A percentile compares a stretch with the other conserved stretches of the same genome.
Conservation (phyloP, 768 basidiomycete genomes). For the Lactarius hatsudake region DNA sequence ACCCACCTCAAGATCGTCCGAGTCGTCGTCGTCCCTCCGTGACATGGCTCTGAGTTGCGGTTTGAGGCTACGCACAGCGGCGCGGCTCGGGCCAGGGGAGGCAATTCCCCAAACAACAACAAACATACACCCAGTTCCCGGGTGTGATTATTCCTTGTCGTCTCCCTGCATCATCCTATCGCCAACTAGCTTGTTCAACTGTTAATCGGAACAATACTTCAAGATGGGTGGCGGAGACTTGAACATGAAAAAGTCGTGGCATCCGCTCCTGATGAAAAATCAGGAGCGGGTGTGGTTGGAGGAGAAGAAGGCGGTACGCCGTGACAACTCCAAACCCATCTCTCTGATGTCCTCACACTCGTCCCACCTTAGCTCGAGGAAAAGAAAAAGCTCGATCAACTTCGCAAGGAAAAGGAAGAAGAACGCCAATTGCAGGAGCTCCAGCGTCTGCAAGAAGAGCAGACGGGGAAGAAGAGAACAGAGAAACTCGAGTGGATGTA, state of each 20-base stretch:
- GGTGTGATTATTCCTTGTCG: too few species aligned
- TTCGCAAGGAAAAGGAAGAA: slow-evolving; percentile 97
- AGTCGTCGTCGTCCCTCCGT: slow-evolving; percentile 28
- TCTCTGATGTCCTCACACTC: not conserved
- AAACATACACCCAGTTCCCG: slow-evolving; percentile 1
- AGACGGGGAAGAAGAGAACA: slow-evolving; percentile 90
- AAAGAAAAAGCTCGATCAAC: slow-evolving; percentile 96
- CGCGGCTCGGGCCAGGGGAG: not conserved
- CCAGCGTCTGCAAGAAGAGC: slow-evolving; percentile 90
- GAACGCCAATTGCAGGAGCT: slow-evolving; percentile 96
- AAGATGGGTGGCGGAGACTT: slow-evolving; percentile 99
- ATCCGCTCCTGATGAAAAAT: slow-evolving; percentile 95
- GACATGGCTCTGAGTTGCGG: slow-evolving; percentile 29
- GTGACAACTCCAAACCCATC: not conserved
- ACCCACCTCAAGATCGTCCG: slow-evolving; percentile 33
- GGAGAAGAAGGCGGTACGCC: slow-evolving; percentile 90
- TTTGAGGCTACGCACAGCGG: not conserved
- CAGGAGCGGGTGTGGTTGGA: slow-evolving; percentile 99
- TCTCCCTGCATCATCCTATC: slow-evolving; percentile 15
- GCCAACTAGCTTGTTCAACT: not conserved
- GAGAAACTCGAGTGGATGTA: slow-evolving; percentile 99
- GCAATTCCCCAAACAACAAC: slow-evolving; percentile 3
- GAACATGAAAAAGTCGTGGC: slow-evolving; percentile 99
- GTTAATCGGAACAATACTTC: slow-evolving; percentile 31
- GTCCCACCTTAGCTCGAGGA: slow-evolving; percentile 73